Base-by-base conservation (phyloP, 2,329 filamentous ascomycete genomes). In the Chrysoporthe puriensis region DNA sequence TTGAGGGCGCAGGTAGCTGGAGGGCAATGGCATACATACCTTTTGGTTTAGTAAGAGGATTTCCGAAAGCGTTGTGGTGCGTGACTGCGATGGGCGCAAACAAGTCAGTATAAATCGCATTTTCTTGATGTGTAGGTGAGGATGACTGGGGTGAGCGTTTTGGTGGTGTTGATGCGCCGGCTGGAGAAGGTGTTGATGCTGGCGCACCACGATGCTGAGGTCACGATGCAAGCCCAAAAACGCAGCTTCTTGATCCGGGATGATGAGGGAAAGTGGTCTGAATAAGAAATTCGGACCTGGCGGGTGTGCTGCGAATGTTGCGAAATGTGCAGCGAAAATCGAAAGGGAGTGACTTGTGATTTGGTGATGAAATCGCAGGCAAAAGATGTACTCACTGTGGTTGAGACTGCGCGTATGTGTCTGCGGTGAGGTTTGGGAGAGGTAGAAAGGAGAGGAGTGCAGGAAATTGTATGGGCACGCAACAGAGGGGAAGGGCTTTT, bases 401-500 rank as follows among this genome's bases (percentile, higher is more conserved):
- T 73, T 79, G 76, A 77, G 79, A 76, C 74, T 74, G 78, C 73
- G 77, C 75, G 36, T 77, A 75, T 80, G 82, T 84, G 82, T 84
- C 79, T 84, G 83, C 80, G 42, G 59, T 61, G 81, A 83, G 80
- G 79, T 81, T 84, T 86, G 87, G 85, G 85, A 83, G 84, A 85
- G 72, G 74, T 64, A 71, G 81, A 83, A 80, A 82, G 79, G 80
- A 84, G 83, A 85, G 82, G 83, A 81, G 77, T 79, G 79, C 81
- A 75, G 72, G 70, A 80, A 82, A 81, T 78, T 83, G 83, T 84
- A 85, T 83, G 83, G 83, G 83, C 46, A 82, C 81, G 80, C 80
- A 79, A 79, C 80, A 80, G 80, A 80, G 80, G 81, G 81, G 81
- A 82, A 64, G 65, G 84, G 84, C 87, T 88, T 88, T 88, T 87